These are phyloP conservation scores for Globisporangium canariense DNA, from an alignment of 352 stramenopile genomes.

Conservation along the genomic window DNA sequence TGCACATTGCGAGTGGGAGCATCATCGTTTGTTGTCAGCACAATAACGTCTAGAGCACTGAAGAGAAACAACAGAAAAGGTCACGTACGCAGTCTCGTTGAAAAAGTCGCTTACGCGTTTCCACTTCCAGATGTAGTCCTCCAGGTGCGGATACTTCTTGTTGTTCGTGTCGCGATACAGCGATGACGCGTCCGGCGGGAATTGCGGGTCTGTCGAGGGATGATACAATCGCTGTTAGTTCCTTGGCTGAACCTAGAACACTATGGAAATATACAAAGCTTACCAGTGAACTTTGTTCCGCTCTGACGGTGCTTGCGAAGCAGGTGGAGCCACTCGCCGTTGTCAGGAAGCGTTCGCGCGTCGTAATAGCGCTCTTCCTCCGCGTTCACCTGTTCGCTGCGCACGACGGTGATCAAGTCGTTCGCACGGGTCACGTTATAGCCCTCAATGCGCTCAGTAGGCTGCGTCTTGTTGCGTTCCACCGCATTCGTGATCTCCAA, in stretches of 20 bases:
- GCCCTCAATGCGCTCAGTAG: constrained; percentile 49
- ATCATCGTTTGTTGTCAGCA: background rate
- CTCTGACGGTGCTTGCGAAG: constrained; percentile 68
- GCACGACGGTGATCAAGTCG: constrained; percentile 62
- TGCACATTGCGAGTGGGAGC: constrained; percentile 7
- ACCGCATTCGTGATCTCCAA: constrained; percentile 69
- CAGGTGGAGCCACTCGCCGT: constrained; percentile 70
- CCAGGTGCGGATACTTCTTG: constrained; percentile 68
- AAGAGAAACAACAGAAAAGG: background rate
- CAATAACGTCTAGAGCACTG: too few relatives aligned
- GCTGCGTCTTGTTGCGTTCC: constrained; percentile 54
- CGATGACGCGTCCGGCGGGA: constrained; percentile 62
- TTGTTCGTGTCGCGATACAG: constrained; percentile 63
- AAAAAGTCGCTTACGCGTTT: constrained; percentile 86
- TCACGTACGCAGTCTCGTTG: constrained; percentile 72
- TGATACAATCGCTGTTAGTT: background rate
- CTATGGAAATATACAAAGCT: background rate
- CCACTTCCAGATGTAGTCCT: constrained; percentile 81
- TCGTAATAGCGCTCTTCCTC: constrained; percentile 76
- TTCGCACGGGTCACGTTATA: constrained; percentile 81
- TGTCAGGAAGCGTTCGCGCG: constrained; percentile 58
- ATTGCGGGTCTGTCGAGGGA: constrained; percentile 53
- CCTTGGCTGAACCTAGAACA: too few relatives aligned
- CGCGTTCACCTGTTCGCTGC: constrained; percentile 50
- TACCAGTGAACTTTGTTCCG: constrained; percentile 74